Conservation (phyloP, 2,329 filamentous ascomycete genomes). For the Aspergillus quadrilineatus region DNA sequence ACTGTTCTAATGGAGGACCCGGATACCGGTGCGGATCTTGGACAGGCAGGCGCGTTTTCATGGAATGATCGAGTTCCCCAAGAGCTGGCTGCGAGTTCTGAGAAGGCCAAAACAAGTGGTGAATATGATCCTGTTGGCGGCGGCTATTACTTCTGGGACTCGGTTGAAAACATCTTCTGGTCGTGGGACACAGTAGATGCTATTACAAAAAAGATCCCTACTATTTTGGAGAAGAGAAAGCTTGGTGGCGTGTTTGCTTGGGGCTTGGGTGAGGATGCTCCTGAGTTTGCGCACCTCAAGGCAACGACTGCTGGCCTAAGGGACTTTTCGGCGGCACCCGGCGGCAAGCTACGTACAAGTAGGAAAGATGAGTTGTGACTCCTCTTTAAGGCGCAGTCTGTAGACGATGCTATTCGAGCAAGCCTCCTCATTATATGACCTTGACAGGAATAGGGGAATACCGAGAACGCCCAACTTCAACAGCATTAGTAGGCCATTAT, state of each 20-base stretch:
- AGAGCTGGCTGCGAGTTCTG: background rate
- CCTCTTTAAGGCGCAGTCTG: background rate
- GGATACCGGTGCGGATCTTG: background rate
- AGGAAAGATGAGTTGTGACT: background rate
- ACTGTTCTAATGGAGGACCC: conserved; percentile 5
- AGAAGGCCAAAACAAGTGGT: background rate
- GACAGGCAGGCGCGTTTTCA: conserved; percentile 7
- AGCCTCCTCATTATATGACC: no score
- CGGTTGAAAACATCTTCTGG: conserved; percentile 1
- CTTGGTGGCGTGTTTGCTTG: conserved; percentile 11
- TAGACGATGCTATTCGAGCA: background rate
- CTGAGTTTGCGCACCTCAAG: conserved; percentile 2
- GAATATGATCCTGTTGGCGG: background rate
- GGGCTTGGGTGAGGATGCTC: conserved; percentile 12
- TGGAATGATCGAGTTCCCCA: conserved; percentile 4
- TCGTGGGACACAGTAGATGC: conserved; percentile 3
- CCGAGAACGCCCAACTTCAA: no score
- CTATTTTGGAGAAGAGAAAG: background rate
- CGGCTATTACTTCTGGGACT: conserved; percentile 11
- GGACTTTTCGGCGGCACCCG: background rate
- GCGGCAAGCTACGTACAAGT: background rate
- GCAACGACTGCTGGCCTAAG: background rate
- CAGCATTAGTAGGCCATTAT: no score
- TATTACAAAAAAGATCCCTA: background rate
- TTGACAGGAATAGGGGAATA: no score